Base-by-base conservation (phyloP, 176 grass and related monocot species). In the Areca catechu region DNA sequence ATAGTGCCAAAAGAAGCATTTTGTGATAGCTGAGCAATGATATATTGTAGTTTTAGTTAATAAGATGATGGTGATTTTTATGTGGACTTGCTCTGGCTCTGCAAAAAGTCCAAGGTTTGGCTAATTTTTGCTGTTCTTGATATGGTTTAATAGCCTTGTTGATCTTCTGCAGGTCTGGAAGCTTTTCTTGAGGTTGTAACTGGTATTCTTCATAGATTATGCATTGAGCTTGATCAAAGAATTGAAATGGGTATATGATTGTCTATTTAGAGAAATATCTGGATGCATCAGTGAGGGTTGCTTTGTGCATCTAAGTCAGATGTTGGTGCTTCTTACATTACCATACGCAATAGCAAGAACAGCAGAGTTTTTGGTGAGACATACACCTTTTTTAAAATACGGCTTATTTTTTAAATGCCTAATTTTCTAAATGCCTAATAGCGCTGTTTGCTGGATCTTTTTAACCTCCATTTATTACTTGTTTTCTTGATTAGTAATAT, bases 141-240 rank as follows among this genome's bases (percentile, higher is more conserved):
- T 37, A 37, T 43, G 7, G 34, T 9, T 14, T 43, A 3, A 43
- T 43, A 43, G 7, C 34, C 34, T 43, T 43, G 7, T 12, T 43
- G 34, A 43, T 56, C 7, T 70, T 56, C 12, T 80, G 48, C 82
- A 95, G 83, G 86, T 22, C 71, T 70, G 56, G 68, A 51, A 70
- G 78, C 79, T 70, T 67, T 87, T 56, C 49, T 58, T 43, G 74
- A 85, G 50, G 75, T 88, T 54, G 79, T 86, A 52, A 77, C 74
- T 74, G 92, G 83, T 57, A 49, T 96, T 60, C 73, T 96, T 49
- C 47, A 48, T 75, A 83, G 86, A 78, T 68, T 96, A 54, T 90
- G 83, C 43, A 79, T 50, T 74, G 86, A 87, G 60, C 69, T 87
- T 22, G 80, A 90, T 52, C 37, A 90, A 84, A 67, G 92, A 96